A percentile compares a stretch with the other conserved stretches of the same genome.
phyloP scores from a whole-genome alignment of 345 rosid genomes.

The Balakata baccata region DNA sequence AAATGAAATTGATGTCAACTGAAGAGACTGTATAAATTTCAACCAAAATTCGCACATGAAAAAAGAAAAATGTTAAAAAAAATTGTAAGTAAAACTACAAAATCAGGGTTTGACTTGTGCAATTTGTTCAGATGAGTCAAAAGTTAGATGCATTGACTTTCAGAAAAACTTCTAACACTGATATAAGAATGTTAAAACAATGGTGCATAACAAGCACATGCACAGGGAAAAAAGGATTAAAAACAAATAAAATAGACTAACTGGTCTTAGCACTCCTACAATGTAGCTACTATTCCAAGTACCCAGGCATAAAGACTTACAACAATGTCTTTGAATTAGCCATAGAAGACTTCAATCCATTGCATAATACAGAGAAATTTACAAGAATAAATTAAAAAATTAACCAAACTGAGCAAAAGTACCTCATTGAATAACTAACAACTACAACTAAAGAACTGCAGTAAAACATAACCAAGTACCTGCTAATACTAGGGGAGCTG shows the following conservation, averaged over 20 bases:
- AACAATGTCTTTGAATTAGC: background rate
- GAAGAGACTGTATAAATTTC: background rate
- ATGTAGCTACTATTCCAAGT: background rate
- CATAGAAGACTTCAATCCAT: background rate
- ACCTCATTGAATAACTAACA: background rate
- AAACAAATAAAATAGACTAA: background rate
- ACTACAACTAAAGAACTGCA: too few relatives aligned
- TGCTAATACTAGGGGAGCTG: constrained; percentile 42
- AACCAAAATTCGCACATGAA: background rate
- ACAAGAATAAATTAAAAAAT: background rate
- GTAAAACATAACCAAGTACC: constrained; percentile 12
- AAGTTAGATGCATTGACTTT: background rate
- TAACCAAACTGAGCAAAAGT: background rate
- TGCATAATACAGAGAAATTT: background rate
- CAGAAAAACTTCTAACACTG: background rate
- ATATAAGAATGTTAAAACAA: background rate
- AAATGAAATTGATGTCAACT: background rate
- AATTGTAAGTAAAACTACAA: background rate
- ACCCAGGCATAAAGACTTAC: background rate
- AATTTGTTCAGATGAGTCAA: background rate
- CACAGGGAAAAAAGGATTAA: background rate
- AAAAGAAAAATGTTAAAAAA: background rate
- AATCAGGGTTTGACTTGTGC: background rate
- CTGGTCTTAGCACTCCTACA: background rate
- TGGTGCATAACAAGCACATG: background rate